A percentile compares a stretch with the other conserved stretches of the same genome.
phyloP scores from a whole-genome alignment of 2,329 filamentous ascomycete genomes.

The Talaromyces sp. region DNA sequence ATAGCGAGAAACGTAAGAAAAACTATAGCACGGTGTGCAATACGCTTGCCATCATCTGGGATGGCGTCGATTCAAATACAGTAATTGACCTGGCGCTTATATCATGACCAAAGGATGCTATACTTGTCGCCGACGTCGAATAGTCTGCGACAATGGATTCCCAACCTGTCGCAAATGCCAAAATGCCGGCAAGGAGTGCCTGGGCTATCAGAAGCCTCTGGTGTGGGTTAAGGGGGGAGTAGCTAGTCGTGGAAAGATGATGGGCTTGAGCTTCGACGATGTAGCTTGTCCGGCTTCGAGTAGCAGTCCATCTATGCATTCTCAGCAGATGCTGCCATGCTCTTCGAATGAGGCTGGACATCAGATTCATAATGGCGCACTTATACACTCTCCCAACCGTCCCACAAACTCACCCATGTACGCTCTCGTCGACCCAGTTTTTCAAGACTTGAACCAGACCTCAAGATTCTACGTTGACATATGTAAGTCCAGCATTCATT shows the following conservation, averaged over 20 bases:
- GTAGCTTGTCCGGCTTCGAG: slow-evolving; percentile 17
- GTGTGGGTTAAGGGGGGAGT: slow-evolving; percentile 46
- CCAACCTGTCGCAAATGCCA: slow-evolving; percentile 45
- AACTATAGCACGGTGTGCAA: neutral
- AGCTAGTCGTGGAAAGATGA: slow-evolving; percentile 50
- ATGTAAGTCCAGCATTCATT: slow-evolving; percentile 31
- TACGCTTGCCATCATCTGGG: slow-evolving; percentile 2
- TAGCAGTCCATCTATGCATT: neutral
- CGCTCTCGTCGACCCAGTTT: slow-evolving; percentile 47
- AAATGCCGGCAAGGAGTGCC: slow-evolving; percentile 44
- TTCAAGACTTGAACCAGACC: slow-evolving; percentile 46
- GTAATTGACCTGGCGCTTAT: neutral
- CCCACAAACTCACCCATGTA: slow-evolving; percentile 32
- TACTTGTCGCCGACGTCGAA: slow-evolving; percentile 46
- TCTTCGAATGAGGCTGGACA: slow-evolving; percentile 13
- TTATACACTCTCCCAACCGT: slow-evolving; percentile 24
- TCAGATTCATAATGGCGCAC: neutral
- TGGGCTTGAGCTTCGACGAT: slow-evolving; percentile 53
- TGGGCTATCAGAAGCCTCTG: slow-evolving; percentile 45
- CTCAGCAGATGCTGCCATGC: neutral
- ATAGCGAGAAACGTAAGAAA: neutral
- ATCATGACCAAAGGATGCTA: slow-evolving; percentile 45
- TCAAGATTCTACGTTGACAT: slow-evolving; percentile 51
- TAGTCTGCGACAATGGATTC: slow-evolving; percentile 45
- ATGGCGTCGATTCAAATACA: neutral